Evolutionary conservation across 2,329 filamentous ascomycete species (phyloP), one percentile per base, ranked within the genome.

Genomic region (Trichoderma koningiopsis): DNA sequence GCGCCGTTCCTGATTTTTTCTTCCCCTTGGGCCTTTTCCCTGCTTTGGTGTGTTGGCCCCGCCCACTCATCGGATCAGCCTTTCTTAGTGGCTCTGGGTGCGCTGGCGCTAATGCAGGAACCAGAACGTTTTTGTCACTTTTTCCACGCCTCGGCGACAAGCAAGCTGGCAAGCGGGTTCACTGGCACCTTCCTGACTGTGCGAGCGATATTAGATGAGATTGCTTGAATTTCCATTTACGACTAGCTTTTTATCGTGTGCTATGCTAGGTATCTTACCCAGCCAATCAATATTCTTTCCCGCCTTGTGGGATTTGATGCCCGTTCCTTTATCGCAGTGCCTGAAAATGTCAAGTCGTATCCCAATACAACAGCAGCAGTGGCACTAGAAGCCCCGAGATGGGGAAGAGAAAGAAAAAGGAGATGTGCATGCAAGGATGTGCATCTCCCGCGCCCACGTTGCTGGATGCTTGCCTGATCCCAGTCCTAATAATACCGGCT

Each of bases 81-180:
- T 49, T 69, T 69, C 58, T 69, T 43, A 69, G 68, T 69, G 68
- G 68, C 37, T 55, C 68, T 43, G 37, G 59, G 37, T 43, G 29
- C 53, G 27, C 31, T 63, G 60, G 56, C 72, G 68, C 72, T 73
- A 72, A 73, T 72, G 72, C 72, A 73, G 72, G 72, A 73, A 73
- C 72, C 59, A 61, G 61, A 67, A 24, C 68, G 33, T 49, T 59
- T 69, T 61, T 47, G 55, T 67, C 66, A 43, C 57, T 47, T 60
- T 40, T 35, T 11, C 55, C n/a, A 52, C n/a, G 40, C 58, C 49
- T 24, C 24, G 47, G 63, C 52, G 52, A 31, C 52, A 31, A 31
- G 22, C 52, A 27, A 27, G 52, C 52, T 31, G 27, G 52, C 52
- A 53, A 53, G 49, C n/a, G 49, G 22, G 4, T 24, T 53, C 49